Conservation (phyloP, 106 monocot species). For the Xerophyta viscosa region DNA sequence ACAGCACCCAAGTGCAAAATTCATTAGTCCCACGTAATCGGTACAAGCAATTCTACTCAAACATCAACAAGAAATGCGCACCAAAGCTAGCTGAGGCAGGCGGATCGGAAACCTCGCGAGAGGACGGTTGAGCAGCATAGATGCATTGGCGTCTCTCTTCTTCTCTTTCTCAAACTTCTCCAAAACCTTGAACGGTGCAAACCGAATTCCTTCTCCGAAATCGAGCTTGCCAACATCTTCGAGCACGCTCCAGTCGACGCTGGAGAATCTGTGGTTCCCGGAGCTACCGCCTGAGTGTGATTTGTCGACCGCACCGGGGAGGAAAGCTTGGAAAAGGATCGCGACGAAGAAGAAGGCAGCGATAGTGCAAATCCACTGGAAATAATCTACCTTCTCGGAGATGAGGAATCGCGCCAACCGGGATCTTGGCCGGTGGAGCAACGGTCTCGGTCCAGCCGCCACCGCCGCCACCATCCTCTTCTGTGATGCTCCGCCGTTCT, state of each 20-base stretch:
- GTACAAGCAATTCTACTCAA: not conserved
- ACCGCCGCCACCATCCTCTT: not conserved
- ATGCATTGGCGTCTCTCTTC: conserved; percentile 22
- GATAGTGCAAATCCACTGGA: conserved; percentile 43
- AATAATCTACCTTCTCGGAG: conserved; percentile 57
- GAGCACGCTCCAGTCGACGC: not conserved
- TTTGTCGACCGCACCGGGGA: conserved; percentile 45
- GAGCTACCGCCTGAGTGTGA: too few species aligned
- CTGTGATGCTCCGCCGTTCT: not conserved
- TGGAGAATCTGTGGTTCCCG: too few species aligned
- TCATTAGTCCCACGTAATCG: not conserved
- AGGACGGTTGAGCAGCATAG: conserved; percentile 14
- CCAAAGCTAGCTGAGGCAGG: conserved; percentile 51
- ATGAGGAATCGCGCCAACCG: conserved; percentile 50
- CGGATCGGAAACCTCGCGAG: conserved; percentile 26
- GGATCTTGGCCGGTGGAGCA: conserved; percentile 33
- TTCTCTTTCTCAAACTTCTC: conserved; percentile 52
- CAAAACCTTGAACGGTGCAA: conserved; percentile 38
- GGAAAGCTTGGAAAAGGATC: conserved; percentile 45
- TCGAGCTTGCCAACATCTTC: conserved; percentile 25
- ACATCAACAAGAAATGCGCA: conserved; percentile 15
- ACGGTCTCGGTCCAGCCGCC: not conserved
- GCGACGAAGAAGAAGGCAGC: conserved; percentile 59
- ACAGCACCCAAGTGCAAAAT: not conserved
- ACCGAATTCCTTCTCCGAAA: conserved; percentile 58